A percentile compares a stretch with the other conserved stretches of the same genome.
These are phyloP conservation scores for Eutrema yunnanense DNA, from an alignment of 345 rosid genomes.

Conservation along the genomic window DNA sequence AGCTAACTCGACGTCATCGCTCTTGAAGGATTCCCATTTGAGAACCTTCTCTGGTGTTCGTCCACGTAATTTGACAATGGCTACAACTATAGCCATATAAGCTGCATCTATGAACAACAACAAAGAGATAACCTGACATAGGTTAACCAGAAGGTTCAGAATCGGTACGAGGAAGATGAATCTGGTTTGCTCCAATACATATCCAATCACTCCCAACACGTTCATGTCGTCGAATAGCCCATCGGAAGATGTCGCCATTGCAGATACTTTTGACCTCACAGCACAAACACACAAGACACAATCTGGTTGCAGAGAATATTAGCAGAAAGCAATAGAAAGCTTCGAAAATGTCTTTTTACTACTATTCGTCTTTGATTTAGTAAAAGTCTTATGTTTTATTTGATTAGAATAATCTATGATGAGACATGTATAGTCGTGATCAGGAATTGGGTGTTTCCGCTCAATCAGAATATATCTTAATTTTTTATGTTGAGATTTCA, in stretches of 20 bases:
- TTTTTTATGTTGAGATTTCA: slow-evolving; percentile 1
- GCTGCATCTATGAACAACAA: slow-evolving; percentile 47
- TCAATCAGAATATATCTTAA: neutral
- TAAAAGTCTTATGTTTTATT: slow-evolving; percentile 4
- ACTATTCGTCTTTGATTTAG: slow-evolving; percentile 13
- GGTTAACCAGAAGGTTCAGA: slow-evolving; percentile 30
- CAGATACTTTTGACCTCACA: neutral
- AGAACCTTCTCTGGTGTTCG: slow-evolving; percentile 36
- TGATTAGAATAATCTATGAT: neutral
- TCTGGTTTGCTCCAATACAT: slow-evolving; percentile 33
- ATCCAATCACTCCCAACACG: slow-evolving; percentile 21
- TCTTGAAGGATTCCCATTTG: slow-evolving; percentile 37
- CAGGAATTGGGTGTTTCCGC: slow-evolving; percentile 15
- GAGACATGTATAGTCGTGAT: too few relatives aligned
- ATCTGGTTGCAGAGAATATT: neutral
- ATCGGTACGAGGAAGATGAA: slow-evolving; percentile 43
- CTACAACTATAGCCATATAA: slow-evolving; percentile 45
- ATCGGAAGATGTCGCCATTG: slow-evolving; percentile 19
- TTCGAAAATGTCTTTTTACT: slow-evolving; percentile 6
- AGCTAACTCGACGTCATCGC: slow-evolving; percentile 44
- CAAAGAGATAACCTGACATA: slow-evolving; percentile 46
- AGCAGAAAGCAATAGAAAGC: neutral
- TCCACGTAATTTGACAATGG: slow-evolving; percentile 33
- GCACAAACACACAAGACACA: neutral
- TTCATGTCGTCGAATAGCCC: slow-evolving; percentile 17